These are phyloP conservation scores for Candida arabinofermentans DNA, from an alignment of 805 yeast species.

Conservation along the genomic window DNA sequence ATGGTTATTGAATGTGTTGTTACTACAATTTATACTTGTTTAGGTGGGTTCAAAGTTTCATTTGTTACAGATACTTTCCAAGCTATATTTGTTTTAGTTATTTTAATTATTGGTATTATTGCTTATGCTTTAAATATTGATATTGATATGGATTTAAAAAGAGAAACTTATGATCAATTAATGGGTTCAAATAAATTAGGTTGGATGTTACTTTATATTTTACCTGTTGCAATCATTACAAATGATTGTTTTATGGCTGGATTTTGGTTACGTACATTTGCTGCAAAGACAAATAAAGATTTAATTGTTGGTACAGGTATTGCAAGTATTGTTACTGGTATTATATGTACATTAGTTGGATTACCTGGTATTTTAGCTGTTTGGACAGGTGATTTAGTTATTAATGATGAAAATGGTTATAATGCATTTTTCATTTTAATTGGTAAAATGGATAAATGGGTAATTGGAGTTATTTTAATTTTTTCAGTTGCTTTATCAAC, in stretches of 20 bases:
- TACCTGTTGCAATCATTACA: conserved; percentile 82
- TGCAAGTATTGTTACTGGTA: conserved; percentile 64
- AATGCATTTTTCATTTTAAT: conserved; percentile 72
- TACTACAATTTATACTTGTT: conserved; percentile 79
- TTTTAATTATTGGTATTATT: conserved; percentile 66
- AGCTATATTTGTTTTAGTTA: conserved; percentile 64
- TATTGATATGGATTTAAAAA: conserved; percentile 55
- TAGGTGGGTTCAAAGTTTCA: conserved; percentile 88
- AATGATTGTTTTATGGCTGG: conserved; percentile 90
- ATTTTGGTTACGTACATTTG: conserved; percentile 92
- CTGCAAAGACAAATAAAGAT: conserved; percentile 74
- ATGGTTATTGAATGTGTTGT: conserved; percentile 83
- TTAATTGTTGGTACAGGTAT: conserved; percentile 69
- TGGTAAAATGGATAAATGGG: conserved; percentile 77
- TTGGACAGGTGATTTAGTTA: conserved; percentile 72
- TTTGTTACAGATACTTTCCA: conserved; percentile 85
- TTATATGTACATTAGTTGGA: conserved; percentile 70
- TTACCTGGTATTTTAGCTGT: conserved; percentile 83
- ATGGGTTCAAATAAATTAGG: conserved; percentile 68
- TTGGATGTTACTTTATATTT: conserved; percentile 84
- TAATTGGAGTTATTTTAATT: conserved; percentile 75
- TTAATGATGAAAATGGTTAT: conserved; percentile 51
- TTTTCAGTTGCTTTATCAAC: conserved; percentile 73
- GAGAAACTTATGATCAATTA: conserved; percentile 61
- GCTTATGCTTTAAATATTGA: conserved; percentile 74